Evolutionary conservation across 108 stramenopile genomes (phyloP).

Genomic region (Pseudonitzschia multiseries): DNA sequence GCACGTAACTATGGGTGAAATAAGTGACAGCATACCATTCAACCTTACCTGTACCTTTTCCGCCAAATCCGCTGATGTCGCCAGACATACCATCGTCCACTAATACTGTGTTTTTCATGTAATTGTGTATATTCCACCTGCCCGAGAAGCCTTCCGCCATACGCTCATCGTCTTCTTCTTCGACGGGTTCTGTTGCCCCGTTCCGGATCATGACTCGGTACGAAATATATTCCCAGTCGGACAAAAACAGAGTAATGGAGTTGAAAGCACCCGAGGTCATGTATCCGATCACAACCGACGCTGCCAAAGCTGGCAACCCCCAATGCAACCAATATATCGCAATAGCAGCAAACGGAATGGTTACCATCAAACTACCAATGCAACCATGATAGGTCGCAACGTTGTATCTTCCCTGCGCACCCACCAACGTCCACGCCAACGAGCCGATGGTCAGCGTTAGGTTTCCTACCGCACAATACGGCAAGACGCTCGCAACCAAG

Average conservation of each 20-base stretch:
- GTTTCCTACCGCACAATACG: conserved; percentile 54
- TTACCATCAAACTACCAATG: conserved; percentile 34
- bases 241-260: conserved; percentile 13
- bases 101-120: not conserved
- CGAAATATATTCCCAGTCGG: conserved; percentile 32
- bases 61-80: too few species aligned
- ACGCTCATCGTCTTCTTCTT: conserved; percentile 1
- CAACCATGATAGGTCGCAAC: conserved; percentile 38
- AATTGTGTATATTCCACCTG: not conserved
- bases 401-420: conserved; percentile 43
- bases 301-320: conserved; percentile 36
- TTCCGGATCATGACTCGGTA: conserved; percentile 16
- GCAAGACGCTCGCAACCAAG: conserved; percentile 45
- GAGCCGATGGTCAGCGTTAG: conserved; percentile 33
- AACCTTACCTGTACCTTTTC: not conserved
- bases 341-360: conserved; percentile 40
- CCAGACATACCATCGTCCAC: too few species aligned
- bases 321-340: conserved; percentile 32
- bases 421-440: conserved; percentile 47
- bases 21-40: not conserved
- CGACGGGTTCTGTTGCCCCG: conserved; percentile 11
- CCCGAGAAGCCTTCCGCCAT: not conserved
- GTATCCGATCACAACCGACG: conserved; percentile 41
- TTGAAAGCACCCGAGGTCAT: conserved; percentile 24
- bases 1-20: not conserved